Base-by-base conservation (phyloP, 495 filamentous ascomycete species). In the Lepidopterella palustris region DNA sequence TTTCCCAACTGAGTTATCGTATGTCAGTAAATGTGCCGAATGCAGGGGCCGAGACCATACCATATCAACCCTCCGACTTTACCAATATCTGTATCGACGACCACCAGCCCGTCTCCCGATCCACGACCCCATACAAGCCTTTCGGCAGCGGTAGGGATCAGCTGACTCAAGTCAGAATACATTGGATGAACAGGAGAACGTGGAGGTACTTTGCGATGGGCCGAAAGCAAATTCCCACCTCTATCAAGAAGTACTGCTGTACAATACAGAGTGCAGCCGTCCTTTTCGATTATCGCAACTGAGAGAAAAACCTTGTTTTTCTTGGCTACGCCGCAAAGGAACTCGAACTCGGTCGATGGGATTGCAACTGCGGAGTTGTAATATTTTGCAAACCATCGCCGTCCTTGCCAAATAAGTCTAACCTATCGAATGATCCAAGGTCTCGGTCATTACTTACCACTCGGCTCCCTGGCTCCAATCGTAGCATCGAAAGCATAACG, bases 41-140 rank as follows among this genome's bases (percentile, higher is more conserved):
- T 42, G 39, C 39, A 42, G 2, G 8, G 20, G 8, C 8, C 6
- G 31, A 39, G 3, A 32, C 26, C 65, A 60, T 51, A 74, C 72
- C 74, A 76, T 53, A 76, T 76, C 62, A 76, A 53, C 8, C 71
- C 74, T n/a, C 74, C 74, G 23, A 74, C 71, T 35, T 71, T 75
- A 23, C 74, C 73, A 13, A 75, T 68, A 26, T 72, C 73, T 5
- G 74, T 72, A 52, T 75, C 67, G 4, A 73, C 73, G 23, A 76
- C 74, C n/a, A 65, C 63, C 21, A 76, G 62, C 0, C 69, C 69
- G 26, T 76, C 73, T 28, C 74, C 74, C 11, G 74, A 64, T 45
- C 74, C 74, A 29, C 71, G 62, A 23, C 74, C 74, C 74, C 74
- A 76, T 20, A 76, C 71, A 1, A 76, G 40, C 29, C 74, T 62